Evolutionary conservation across 202 grass and related monocot genomes (phyloP), one percentile per base, ranked within the genome.

Genomic region (Carex sylvatica): DNA sequence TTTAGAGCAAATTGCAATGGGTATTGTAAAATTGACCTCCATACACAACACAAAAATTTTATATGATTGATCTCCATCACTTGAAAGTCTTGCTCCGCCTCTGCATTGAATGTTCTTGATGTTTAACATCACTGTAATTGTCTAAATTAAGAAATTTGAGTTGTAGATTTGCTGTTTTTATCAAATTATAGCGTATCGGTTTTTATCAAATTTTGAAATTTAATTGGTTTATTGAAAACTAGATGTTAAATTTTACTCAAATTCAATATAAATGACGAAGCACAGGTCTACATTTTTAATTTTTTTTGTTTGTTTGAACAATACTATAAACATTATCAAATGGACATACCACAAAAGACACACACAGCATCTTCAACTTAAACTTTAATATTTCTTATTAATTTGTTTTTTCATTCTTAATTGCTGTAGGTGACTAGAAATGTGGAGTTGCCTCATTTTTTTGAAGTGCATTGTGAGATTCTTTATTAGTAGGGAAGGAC

Each of bases 381-480:
- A 59, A 81, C 52, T 10, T 31, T 19, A 40, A 59, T 70, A 5
- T 87, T 2, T 80, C 15, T 79, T 79, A 35, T 89, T 35, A 2
- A 20, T 51, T 18, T 78, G 2, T 55, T 70, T 22, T 12, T 20
- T 44, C 11, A 70, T 83, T 2, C 40, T 18, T 61, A 38, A 83
- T 56, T 88, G 49, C 16, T 59, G 11, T 90, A 95, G 93, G 90
- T 89, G 69, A 74, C 63, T 85, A 54, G 80, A 79, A 80, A 77
- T 63, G 51, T 11, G 23, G 82, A 61, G 76, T 83, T 76, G 20
- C 85, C 77, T 66, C 35, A 80, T 65, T 92, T 86, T 86, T 92
- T 87, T 90, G 88, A 85, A 85, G 72, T 65, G 24, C 74, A 65
- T 59, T 72, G 53, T 96, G 86, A 84, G 86, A 87, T 92, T 84